Base-by-base conservation (phyloP, 225 moss, liverwort and hornwort genomes). In the Rhytidiadelphus loreus region DNA sequence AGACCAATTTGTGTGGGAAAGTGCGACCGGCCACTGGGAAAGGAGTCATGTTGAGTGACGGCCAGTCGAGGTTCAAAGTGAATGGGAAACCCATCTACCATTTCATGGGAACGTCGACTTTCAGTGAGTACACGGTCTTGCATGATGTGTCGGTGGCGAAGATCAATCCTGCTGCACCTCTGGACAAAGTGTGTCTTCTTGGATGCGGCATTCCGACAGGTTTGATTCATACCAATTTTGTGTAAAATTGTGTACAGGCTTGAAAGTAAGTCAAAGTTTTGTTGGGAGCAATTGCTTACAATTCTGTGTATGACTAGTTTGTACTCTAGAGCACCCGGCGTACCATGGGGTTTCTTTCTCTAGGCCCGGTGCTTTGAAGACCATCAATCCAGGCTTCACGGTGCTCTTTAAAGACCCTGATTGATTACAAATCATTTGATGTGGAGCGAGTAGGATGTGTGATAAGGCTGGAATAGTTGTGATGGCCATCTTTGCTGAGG, bases 131-230 rank as follows among this genome's bases (percentile, higher is more conserved):
- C 77, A 93, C 95, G 20, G 95, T 93, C 48, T 22, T 93, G 82
- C 95, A 95, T 72, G 91, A 93, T 61, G 95, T 95, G 56, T 93
- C 93, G 39, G 93, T 95, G 65, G 95, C 95, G 53, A 95, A 93
- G 85, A 95, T 93, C 87, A 92, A 93, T 50, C 90, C 92, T 35
- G 83, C 80, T 53, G 92, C 95, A 3, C 93, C 93, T 77, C 90
- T 95, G 66, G 95, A 95, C 69, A 93, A 92, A 92, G 93, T 95
- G 25, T 93, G 95, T 66, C 92, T 95, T 13, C 90, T 95, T 22
- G 95, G 95, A 32, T 95, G 95, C 68, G 95, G 95, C 86, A 93
- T 95, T 69, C 93, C 95, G 66, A 95, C 95, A 84, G 94, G 94
- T 94, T 56, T 48, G 71, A 58, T 29, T 44, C 59, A 35, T 44